phyloP scores from a whole-genome alignment of 257 asterid species.

The Solanum arcanum region DNA sequence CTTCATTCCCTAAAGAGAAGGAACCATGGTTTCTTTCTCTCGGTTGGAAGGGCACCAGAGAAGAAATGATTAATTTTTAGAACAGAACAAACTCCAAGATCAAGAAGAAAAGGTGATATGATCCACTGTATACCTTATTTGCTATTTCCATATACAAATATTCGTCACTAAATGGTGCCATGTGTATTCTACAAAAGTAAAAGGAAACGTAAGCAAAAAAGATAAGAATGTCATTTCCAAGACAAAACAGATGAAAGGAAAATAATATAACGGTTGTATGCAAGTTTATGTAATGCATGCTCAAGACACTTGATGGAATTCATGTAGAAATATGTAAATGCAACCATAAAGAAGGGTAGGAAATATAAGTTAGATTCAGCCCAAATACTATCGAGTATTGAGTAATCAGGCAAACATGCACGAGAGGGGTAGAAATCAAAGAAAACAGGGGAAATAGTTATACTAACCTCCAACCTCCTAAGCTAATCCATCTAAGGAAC shows the following conservation, averaged over 20 bases:
- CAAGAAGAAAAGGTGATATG: not conserved
- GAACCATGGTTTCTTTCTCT: not conserved
- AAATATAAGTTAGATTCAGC: not conserved
- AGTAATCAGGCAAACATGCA: not conserved
- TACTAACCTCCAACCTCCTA: not conserved
- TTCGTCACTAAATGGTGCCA: slow-evolving; percentile 99
- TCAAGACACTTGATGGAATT: not conserved
- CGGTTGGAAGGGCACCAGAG: not conserved
- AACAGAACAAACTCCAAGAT: not conserved
- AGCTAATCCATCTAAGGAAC: not conserved
- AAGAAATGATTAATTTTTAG: not conserved
- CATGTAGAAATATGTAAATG: not conserved
- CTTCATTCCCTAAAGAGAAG: not conserved
- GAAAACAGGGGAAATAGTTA: not conserved
- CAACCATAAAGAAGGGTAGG: not conserved
- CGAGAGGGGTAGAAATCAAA: not conserved
- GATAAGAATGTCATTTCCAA: not conserved
- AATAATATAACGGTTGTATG: not conserved
- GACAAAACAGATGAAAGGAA: not conserved
- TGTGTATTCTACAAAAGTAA: slow-evolving; percentile 70
- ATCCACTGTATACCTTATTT: slow-evolving; percentile 49
- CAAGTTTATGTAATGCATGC: not conserved
- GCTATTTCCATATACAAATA: slow-evolving; percentile 80
- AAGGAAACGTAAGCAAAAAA: not conserved
- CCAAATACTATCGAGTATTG: not conserved